Conservation (phyloP, 768 basidiomycete genomes). For the Sarcomyxa edulis region DNA sequence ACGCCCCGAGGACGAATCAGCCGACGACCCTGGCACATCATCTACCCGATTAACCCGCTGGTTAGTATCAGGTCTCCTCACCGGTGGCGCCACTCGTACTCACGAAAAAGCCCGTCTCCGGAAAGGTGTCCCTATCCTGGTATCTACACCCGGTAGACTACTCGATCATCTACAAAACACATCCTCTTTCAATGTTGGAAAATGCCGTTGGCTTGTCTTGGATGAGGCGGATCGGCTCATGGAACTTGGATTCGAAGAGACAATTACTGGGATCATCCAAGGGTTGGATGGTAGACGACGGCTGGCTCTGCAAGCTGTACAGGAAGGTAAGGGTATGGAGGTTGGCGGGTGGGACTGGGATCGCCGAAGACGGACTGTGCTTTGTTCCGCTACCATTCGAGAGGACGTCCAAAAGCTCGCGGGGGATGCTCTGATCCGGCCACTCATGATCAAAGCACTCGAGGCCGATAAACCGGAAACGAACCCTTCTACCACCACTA, state of each 20-base stretch:
- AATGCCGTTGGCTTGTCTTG: conserved; percentile 92
- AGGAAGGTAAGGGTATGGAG: conserved; percentile 63
- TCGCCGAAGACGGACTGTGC: conserved; percentile 70
- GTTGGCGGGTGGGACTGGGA: conserved; percentile 87
- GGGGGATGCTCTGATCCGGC: conserved; percentile 71
- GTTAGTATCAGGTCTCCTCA: conserved; percentile 90
- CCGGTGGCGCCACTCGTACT: conserved; percentile 88
- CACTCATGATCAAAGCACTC: conserved; percentile 78
- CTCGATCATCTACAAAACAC: conserved; percentile 98
- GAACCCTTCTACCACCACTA: conserved; percentile 10
- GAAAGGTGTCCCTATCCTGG: conserved; percentile 92
- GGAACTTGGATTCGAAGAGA: conserved; percentile 98
- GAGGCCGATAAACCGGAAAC: conserved; percentile 35
- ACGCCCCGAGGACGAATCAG: conserved; percentile 48
- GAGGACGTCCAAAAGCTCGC: conserved; percentile 94
- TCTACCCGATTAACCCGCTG: conserved; percentile 68
- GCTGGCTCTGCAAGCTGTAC: conserved; percentile 63
- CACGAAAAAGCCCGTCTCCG: conserved; percentile 96
- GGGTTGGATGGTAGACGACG: conserved; percentile 79
- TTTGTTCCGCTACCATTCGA: conserved; percentile 95
- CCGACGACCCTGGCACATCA: conserved; percentile 38
- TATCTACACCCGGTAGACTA: conserved; percentile 91
- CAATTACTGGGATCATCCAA: conserved; percentile 83
- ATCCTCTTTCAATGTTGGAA: conserved; percentile 85
- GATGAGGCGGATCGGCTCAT: conserved; percentile 97